Percentiles rank a stretch among this genome's conserved stretches.
Evolutionary conservation across 768 basidiomycete species (phyloP).

Genomic region (Hygrophoropsis aurantiaca): DNA sequence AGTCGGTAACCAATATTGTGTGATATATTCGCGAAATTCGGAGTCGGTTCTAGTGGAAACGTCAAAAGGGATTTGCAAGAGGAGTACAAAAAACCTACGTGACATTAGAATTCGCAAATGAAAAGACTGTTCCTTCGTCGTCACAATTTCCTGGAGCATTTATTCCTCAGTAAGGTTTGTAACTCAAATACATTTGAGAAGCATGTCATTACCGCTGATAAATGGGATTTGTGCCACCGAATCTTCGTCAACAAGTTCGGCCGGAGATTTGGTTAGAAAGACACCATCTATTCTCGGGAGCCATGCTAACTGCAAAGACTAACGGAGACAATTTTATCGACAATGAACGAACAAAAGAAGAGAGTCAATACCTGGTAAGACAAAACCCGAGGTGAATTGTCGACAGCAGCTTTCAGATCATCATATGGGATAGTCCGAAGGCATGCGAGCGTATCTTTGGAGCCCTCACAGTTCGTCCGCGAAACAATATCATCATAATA

Average conservation of each 20-base stretch:
- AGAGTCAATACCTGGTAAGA: constrained; percentile 26
- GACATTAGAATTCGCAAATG: constrained; percentile 24
- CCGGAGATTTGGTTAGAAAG: constrained; percentile 46
- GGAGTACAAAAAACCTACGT: constrained; percentile 18
- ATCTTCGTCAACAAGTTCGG: constrained; percentile 41
- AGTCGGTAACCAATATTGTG: constrained; percentile 19
- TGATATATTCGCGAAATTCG: constrained; percentile 14
- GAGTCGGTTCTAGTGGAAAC: constrained; percentile 19
- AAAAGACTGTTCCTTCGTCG: constrained; percentile 56
- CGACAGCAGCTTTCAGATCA: constrained; percentile 29
- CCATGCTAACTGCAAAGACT: constrained; percentile 50
- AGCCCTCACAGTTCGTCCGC: constrained; percentile 27
- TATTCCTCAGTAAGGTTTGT: neutral
- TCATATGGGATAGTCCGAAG: constrained; percentile 31
- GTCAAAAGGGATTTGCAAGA: neutral
- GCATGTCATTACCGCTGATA: constrained; percentile 35
- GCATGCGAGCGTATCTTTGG: constrained; percentile 31
- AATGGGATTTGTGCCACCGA: constrained; percentile 49
- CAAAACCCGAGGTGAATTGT: constrained; percentile 29
- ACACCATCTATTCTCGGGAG: constrained; percentile 49
- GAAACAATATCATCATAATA: constrained; percentile 31
- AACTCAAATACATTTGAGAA: constrained; percentile 9
- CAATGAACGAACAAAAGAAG: too few relatives aligned
- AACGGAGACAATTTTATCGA: too few relatives aligned
- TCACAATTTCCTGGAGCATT: constrained; percentile 51